Percentiles rank a stretch among this genome's conserved stretches.
Conservation (phyloP, 208 protist species). For the Angomonas deanei region DNA sequence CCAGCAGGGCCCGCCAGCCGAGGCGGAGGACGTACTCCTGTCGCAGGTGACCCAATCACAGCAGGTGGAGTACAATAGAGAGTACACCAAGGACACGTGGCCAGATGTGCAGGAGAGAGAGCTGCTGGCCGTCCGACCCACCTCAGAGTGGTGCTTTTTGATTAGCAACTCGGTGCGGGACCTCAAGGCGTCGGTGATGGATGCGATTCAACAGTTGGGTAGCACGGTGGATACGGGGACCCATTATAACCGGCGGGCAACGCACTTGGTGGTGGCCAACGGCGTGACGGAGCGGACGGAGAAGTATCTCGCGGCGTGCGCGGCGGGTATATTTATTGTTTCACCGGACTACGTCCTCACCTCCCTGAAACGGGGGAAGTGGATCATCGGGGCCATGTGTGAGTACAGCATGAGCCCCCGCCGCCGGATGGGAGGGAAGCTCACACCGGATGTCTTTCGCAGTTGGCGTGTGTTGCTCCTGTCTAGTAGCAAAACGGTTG, state of each 20-base stretch:
- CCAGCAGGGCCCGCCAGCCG: neutral
- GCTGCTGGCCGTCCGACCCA: conserved; percentile 41
- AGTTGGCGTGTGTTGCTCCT: conserved; percentile 64
- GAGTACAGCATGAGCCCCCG: neutral
- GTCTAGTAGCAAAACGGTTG: conserved; percentile 26
- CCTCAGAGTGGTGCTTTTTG: too few species aligned
- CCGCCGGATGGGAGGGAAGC: neutral
- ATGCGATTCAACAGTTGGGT: too few species aligned
- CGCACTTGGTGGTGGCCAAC: conserved; percentile 55
- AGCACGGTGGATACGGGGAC: too few species aligned
- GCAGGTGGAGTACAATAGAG: neutral
- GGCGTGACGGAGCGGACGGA: conserved; percentile 71
- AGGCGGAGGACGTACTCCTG: too few species aligned
- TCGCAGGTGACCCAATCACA: neutral
- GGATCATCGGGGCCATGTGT: conserved; percentile 32
- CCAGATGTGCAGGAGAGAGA: too few species aligned
- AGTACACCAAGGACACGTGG: neutral
- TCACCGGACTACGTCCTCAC: conserved; percentile 63
- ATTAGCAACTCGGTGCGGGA: too few species aligned
- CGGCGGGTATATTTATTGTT: conserved; percentile 51
- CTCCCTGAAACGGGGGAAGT: conserved; percentile 45
- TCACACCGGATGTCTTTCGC: conserved; percentile 10
- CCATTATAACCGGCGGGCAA: conserved; percentile 30
- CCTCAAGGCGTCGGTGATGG: too few species aligned
- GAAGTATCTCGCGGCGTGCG: conserved; percentile 70